Evolutionary conservation across 345 rosid genomes (phyloP).

Genomic region (Mercurialis annua): DNA sequence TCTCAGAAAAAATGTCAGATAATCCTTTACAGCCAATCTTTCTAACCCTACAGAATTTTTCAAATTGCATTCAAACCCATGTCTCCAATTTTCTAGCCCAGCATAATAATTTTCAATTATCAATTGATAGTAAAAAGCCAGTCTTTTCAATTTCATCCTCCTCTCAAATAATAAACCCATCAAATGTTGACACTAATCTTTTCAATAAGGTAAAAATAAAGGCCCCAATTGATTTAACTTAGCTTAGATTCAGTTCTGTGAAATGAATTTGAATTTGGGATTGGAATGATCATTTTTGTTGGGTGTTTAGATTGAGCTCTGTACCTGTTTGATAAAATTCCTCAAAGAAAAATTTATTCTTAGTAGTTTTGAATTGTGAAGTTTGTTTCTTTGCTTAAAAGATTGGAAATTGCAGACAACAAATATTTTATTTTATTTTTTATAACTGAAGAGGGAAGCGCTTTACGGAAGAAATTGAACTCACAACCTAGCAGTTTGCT

Average conservation of each 20-base stretch:
- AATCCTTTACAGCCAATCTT: constrained; percentile 51
- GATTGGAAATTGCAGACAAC: neutral
- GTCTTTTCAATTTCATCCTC: constrained; percentile 32
- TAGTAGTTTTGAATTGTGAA: no score
- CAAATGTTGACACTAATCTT: constrained; percentile 15
- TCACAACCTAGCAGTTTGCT: no score
- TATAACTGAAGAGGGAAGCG: no score
- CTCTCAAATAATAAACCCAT: constrained; percentile 20
- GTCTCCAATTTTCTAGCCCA: constrained; percentile 44
- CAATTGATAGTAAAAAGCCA: constrained; percentile 25
- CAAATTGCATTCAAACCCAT: constrained; percentile 51
- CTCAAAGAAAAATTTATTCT: constrained; percentile 17
- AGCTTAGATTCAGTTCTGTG: neutral
- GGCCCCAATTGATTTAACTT: neutral
- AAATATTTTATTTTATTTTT: no score
- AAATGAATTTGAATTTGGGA: neutral
- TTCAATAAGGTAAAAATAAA: constrained; percentile 46
- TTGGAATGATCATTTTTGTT: neutral
- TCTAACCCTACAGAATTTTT: constrained; percentile 40
- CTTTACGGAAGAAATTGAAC: no score
- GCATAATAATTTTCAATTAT: constrained; percentile 14
- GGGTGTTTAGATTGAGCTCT: neutral
- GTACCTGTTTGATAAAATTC: constrained; percentile 51
- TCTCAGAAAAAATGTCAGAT: constrained; percentile 38
- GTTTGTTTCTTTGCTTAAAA: neutral